Percentiles rank a stretch among this genome's conserved stretches.
Conservation (phyloP, 768 basidiomycete species). For the Glaciozyma antarctica region DNA sequence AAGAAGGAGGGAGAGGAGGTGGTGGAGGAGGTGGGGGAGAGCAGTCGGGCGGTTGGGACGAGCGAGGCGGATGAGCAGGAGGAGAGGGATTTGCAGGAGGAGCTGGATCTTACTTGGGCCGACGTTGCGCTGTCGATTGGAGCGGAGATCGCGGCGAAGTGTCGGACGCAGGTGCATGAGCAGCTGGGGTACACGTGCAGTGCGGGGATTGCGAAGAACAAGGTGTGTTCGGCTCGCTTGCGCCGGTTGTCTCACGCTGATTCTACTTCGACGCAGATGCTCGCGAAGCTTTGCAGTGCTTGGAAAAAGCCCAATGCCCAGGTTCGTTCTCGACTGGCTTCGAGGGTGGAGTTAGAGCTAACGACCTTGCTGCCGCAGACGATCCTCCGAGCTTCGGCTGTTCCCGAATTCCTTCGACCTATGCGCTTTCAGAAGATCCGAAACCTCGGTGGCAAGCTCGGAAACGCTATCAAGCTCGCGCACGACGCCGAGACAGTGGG, state of each 20-base stretch:
- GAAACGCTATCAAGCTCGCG: slow-evolving; percentile 71
- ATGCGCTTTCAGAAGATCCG: slow-evolving; percentile 91
- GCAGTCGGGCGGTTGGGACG: slow-evolving; percentile 10
- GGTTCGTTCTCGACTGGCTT: slow-evolving; percentile 41
- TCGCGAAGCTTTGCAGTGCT: slow-evolving; percentile 88
- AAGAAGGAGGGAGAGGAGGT: slow-evolving; percentile 19
- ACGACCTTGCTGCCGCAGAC: slow-evolving; percentile 44
- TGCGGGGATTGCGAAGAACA: slow-evolving; percentile 34
- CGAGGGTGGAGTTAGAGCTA: neutral
- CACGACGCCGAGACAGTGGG: slow-evolving; percentile 83
- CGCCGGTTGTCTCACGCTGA: neutral
- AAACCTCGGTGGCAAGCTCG: slow-evolving; percentile 89
- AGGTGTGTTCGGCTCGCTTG: slow-evolving; percentile 10
- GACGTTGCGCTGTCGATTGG: slow-evolving; percentile 83
- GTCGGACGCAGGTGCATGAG: slow-evolving; percentile 56
- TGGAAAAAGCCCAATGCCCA: slow-evolving; percentile 85
- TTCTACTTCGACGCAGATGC: slow-evolving; percentile 47
- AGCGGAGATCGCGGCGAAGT: slow-evolving; percentile 71
- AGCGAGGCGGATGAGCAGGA: slow-evolving; percentile 37
- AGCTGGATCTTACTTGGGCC: slow-evolving; percentile 58
- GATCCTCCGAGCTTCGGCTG: slow-evolving; percentile 69
- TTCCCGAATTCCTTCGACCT: slow-evolving; percentile 72
- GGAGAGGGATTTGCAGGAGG: slow-evolving; percentile 7
- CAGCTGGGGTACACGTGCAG: slow-evolving; percentile 68
- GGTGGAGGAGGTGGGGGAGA: slow-evolving; percentile 39